A percentile compares a stretch with the other conserved stretches of the same genome.
Conservation (phyloP, 768 basidiomycete species). For the Hypholoma fasciculare region DNA sequence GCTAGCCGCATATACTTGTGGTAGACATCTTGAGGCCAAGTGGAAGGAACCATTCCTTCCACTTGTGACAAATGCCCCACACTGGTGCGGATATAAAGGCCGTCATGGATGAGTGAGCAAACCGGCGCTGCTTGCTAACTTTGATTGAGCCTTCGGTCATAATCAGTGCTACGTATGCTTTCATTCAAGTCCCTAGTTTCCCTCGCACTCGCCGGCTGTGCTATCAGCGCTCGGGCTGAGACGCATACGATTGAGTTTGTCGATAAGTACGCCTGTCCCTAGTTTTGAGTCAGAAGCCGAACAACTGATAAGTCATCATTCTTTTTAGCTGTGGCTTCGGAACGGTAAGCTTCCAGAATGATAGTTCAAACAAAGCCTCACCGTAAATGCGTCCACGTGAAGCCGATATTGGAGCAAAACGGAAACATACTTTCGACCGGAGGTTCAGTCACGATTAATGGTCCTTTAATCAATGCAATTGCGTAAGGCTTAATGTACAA, state of each 20-base stretch:
- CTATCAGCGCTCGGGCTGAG: not conserved
- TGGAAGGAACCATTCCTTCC: no score
- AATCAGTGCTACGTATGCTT: not conserved
- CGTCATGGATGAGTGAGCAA: no score
- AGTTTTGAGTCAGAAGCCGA: no score
- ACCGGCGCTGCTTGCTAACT: no score
- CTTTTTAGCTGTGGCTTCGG: not conserved
- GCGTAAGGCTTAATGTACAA: constrained; percentile 20
- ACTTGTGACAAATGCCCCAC: no score
- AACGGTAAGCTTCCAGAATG: not conserved
- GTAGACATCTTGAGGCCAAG: no score
- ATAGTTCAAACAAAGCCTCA: not conserved
- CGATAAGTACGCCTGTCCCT: not conserved
- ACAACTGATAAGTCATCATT: no score
- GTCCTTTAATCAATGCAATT: constrained; percentile 28
- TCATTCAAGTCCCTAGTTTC: not conserved
- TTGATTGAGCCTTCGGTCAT: no score
- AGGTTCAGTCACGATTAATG: constrained; percentile 1
- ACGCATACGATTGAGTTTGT: constrained; percentile 1
- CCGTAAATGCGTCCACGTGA: no score
- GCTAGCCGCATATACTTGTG: no score
- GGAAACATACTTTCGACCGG: constrained; percentile 7
- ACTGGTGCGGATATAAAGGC: no score
- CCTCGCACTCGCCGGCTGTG: not conserved
- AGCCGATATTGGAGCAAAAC: no score